Conservation (phyloP, 2,329 filamentous ascomycete species). For the Cercospora janseana region DNA sequence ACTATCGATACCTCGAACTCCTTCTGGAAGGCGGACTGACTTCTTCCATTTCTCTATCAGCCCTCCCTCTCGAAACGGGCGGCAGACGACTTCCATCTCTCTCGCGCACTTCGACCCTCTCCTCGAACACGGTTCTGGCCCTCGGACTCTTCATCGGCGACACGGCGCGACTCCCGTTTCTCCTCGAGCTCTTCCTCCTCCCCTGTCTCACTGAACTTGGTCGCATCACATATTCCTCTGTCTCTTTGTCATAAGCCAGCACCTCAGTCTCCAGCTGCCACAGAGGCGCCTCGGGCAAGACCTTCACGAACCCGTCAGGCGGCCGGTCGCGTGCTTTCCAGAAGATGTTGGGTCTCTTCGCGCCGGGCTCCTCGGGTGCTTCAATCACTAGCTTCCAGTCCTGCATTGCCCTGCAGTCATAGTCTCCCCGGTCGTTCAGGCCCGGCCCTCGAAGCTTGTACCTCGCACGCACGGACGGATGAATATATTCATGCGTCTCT, state of each 20-base stretch:
- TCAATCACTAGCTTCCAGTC: constrained; percentile 51
- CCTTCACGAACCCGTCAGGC: constrained; percentile 39
- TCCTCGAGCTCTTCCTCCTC: constrained; percentile 20
- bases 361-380: constrained; percentile 36
- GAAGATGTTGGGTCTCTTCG: constrained; percentile 42
- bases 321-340: constrained; percentile 43
- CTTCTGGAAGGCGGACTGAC: not conserved
- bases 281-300: constrained; percentile 47
- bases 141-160: constrained; percentile 7
- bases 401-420: constrained; percentile 46
- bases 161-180: constrained; percentile 12
- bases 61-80: not conserved
- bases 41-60: not conserved
- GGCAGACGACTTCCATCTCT: not conserved
- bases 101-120: not conserved
- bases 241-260: constrained; percentile 42
- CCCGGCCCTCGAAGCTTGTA: constrained; percentile 49
- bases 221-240: constrained; percentile 41
- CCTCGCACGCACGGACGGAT: constrained; percentile 49
- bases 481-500: constrained; percentile 54
- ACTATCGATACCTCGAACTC: constrained; percentile 5
- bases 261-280: constrained; percentile 47
- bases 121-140: constrained; percentile 3
- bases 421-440: constrained; percentile 45
- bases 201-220: constrained; percentile 24